A percentile compares a stretch with the other conserved stretches of the same genome.
Conservation (phyloP, 208 protist genomes). For the Leishmania martiniquensis region DNA sequence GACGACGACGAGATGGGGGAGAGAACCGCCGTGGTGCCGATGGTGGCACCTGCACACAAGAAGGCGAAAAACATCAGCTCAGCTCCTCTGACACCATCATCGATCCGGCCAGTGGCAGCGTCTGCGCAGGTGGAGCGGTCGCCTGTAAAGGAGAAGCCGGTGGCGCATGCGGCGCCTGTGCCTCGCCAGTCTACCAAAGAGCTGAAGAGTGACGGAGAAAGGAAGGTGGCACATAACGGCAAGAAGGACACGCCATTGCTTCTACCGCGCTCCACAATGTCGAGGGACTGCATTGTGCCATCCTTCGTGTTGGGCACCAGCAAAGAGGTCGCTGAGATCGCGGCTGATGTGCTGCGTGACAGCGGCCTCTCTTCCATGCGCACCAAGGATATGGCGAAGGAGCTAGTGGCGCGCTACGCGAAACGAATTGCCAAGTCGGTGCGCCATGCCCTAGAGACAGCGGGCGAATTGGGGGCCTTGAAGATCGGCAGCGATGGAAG, state of each 20-base stretch:
- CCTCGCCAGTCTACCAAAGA: not conserved
- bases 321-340: conserved; percentile 58
- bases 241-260: conserved; percentile 41
- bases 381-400: conserved; percentile 48
- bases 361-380: conserved; percentile 32
- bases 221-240: not conserved
- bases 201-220: not conserved
- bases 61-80: conserved; percentile 11
- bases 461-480: conserved; percentile 43
- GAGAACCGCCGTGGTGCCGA: not conserved
- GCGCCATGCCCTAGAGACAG: conserved; percentile 44
- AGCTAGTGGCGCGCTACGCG: conserved; percentile 61
- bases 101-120: not conserved
- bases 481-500: conserved; percentile 41
- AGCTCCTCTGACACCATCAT: conserved; percentile 7
- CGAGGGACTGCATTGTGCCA: conserved; percentile 51
- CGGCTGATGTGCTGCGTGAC: conserved; percentile 43
- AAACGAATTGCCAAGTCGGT: conserved; percentile 69
- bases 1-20: conserved; percentile 31
- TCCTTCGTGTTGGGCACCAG: conserved; percentile 66
- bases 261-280: conserved; percentile 43
- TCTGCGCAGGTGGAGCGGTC: not conserved
- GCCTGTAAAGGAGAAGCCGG: not conserved
- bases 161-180: not conserved
- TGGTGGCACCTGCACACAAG: conserved; percentile 11